Conservation (phyloP, 78 protist species). For the Salpingoeca rosetta region DNA sequence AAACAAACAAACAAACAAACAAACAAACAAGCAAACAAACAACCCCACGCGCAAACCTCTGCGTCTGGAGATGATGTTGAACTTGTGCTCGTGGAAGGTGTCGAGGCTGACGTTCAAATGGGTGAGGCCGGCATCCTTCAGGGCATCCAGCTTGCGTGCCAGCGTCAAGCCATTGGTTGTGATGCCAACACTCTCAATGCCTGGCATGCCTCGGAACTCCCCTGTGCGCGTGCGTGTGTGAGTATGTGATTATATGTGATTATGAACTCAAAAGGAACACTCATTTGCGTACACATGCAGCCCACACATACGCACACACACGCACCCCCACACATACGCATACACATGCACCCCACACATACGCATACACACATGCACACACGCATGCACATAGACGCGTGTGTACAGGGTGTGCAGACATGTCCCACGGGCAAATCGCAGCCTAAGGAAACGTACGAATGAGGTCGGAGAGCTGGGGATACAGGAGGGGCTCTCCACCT, state of each 20-base stretch:
- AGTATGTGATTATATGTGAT: too few relatives aligned
- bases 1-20: background rate
- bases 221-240: too few relatives aligned
- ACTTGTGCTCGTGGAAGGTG: slow-evolving; percentile 52
- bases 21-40: background rate
- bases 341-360: too few relatives aligned
- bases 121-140: slow-evolving; percentile 43
- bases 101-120: slow-evolving; percentile 66
- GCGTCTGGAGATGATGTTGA: slow-evolving; percentile 55
- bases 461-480: slow-evolving; percentile 17
- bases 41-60: slow-evolving; percentile 22
- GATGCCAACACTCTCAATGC: slow-evolving; percentile 44
- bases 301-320: background rate
- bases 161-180: slow-evolving; percentile 76
- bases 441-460: slow-evolving; percentile 48
- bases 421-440: too few relatives aligned
- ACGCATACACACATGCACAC: too few relatives aligned
- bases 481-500: slow-evolving; percentile 78
- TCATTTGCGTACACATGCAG: background rate
- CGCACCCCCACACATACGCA: too few relatives aligned
- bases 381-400: too few relatives aligned
- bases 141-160: slow-evolving; percentile 31
- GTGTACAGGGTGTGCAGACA: too few relatives aligned
- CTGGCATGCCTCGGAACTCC: slow-evolving; percentile 33
- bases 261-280: slow-evolving; percentile 15